Percentiles rank a stretch among this genome's conserved stretches.
Conservation (phyloP, 371 early-diverging fungal species). For the Capniomyces stellatus region DNA sequence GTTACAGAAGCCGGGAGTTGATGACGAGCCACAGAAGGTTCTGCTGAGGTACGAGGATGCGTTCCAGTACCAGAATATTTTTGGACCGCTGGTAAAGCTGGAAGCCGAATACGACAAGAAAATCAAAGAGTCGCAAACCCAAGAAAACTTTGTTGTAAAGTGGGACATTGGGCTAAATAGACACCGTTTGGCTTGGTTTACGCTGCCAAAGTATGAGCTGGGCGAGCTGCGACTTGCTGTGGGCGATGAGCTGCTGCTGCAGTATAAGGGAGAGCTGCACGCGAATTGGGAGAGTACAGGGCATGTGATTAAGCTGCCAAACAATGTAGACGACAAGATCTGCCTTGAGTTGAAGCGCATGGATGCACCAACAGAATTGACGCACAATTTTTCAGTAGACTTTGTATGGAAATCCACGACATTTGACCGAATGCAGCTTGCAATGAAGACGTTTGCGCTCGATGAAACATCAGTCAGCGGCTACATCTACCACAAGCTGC, state of each 20-base stretch:
- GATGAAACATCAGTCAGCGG: slow-evolving; percentile 86
- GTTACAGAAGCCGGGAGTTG: slow-evolving; percentile 62
- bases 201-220: slow-evolving; percentile 75
- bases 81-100: slow-evolving; percentile 87
- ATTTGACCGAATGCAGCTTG: slow-evolving; percentile 90
- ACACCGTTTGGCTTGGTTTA: slow-evolving; percentile 84
- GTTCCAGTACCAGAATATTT: slow-evolving; percentile 89
- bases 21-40: slow-evolving; percentile 73
- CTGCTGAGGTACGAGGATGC: slow-evolving; percentile 85
- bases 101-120: slow-evolving; percentile 94
- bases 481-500: slow-evolving; percentile 80
- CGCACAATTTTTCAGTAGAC: slow-evolving; percentile 89
- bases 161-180: slow-evolving; percentile 94
- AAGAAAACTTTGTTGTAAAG: slow-evolving; percentile 85
- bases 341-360: slow-evolving; percentile 58
- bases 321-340: slow-evolving; percentile 85
- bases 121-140: slow-evolving; percentile 89
- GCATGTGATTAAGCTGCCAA: slow-evolving; percentile 88
- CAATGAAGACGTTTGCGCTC: slow-evolving; percentile 88
- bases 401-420: slow-evolving; percentile 97
- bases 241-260: slow-evolving; percentile 86
- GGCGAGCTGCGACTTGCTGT: slow-evolving; percentile 88
- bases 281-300: slow-evolving; percentile 73
- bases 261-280: slow-evolving; percentile 74
- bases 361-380: slow-evolving; percentile 42